These are phyloP conservation scores for Xylariales sp. DNA, from an alignment of 2,329 filamentous ascomycete genomes.

Conservation along the genomic window DNA sequence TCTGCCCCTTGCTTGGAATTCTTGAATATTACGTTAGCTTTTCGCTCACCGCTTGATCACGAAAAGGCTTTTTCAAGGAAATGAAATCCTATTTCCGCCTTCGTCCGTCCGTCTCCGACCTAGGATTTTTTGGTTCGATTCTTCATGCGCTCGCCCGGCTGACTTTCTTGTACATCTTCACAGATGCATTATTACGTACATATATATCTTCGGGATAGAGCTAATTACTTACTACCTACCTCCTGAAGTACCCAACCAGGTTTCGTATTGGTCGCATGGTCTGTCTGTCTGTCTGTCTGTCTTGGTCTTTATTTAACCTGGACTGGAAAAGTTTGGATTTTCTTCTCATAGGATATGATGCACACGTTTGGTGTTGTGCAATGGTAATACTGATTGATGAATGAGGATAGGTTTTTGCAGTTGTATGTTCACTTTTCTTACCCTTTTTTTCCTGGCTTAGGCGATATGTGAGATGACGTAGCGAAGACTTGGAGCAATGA, in stretches of 20 bases:
- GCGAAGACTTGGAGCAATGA: no score
- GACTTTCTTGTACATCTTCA: conserved; percentile 42
- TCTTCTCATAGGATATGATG: no score
- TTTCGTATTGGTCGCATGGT: conserved; percentile 43
- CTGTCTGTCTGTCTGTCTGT: conserved; percentile 47
- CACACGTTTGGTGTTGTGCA: no score
- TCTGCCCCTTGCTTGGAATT: conserved; percentile 26
- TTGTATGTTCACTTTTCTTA: no score
- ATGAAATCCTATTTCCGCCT: conserved; percentile 38
- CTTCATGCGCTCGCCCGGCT: conserved; percentile 34
- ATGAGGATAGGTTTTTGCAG: no score
- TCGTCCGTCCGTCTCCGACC: conserved; percentile 33
- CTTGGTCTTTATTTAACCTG: conserved; percentile 19
- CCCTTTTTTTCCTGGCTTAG: no score
- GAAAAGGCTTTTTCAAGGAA: conserved; percentile 11
- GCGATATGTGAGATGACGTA: no score
- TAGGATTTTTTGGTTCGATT: conserved; percentile 39
- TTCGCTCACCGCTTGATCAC: conserved; percentile 21
- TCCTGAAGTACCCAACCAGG: neutral
- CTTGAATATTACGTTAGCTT: conserved; percentile 32
- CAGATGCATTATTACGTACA: neutral
- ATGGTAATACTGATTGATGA: no score
- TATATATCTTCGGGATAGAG: neutral
- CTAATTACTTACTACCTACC: neutral
- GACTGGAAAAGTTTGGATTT: no score